phyloP scores from a whole-genome alignment of 2,329 filamentous ascomycete species.

The Botrytis paeoniae region DNA sequence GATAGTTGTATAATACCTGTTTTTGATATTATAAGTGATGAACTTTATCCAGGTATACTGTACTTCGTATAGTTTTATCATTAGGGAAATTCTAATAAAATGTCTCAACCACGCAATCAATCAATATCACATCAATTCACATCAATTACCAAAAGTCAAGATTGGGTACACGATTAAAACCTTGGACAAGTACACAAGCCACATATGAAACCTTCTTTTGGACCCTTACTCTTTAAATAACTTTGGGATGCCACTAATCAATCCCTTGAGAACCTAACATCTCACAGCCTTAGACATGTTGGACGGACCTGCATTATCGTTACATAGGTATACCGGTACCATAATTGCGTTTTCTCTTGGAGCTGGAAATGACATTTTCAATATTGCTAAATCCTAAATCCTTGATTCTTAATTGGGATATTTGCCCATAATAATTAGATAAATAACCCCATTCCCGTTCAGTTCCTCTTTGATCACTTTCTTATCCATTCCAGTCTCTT shows the following conservation, averaged over 20 bases:
- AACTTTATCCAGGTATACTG: neutral
- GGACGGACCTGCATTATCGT: conserved; percentile 2
- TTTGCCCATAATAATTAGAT: neutral
- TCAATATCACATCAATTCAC: neutral
- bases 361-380: neutral
- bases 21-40: neutral
- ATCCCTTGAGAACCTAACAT: neutral
- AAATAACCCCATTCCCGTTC: neutral
- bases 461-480: neutral
- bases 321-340: neutral
- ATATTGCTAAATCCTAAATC: neutral
- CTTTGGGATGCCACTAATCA: neutral
- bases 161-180: neutral
- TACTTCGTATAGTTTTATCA: neutral
- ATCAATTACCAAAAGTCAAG: neutral
- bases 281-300: neutral
- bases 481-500: neutral
- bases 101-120: neutral
- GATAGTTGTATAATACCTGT: neutral
- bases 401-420: neutral
- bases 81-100: neutral
- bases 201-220: neutral
- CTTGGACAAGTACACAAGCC: neutral
- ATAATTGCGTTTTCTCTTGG: neutral
- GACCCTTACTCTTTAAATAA: neutral